Conservation (phyloP, 2,329 filamentous ascomycete genomes). For the Alternaria sp. region DNA sequence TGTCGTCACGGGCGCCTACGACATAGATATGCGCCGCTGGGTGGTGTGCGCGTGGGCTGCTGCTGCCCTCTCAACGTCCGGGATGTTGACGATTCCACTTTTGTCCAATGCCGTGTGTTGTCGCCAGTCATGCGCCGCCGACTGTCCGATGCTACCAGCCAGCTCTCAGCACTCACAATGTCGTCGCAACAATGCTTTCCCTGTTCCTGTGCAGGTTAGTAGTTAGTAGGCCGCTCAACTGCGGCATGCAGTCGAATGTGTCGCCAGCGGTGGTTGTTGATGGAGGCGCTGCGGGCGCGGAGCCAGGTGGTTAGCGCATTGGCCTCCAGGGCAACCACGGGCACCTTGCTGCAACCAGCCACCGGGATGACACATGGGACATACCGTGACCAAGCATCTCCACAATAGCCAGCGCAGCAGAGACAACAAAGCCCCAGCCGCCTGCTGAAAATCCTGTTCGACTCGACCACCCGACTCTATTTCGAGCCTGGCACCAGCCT, state of each 20-base stretch:
- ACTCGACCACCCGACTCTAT: background rate
- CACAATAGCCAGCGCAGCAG: constrained; percentile 16
- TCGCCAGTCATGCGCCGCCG: constrained; percentile 38
- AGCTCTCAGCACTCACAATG: constrained; percentile 15
- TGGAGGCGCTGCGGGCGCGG: constrained; percentile 20
- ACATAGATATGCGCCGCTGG: constrained; percentile 12
- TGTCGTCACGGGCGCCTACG: constrained; percentile 13
- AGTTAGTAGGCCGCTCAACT: constrained; percentile 37
- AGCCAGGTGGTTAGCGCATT: constrained; percentile 24
- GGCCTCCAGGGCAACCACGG: constrained; percentile 22
- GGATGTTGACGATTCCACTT: constrained; percentile 30
- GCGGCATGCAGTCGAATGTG: constrained; percentile 36
- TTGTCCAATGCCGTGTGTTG: constrained; percentile 32
- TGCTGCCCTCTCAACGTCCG: constrained; percentile 22
- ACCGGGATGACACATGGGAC: constrained; percentile 15
- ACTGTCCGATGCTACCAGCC: constrained; percentile 26
- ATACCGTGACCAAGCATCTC: constrained; percentile 8
- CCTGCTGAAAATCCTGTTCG: constrained; percentile 1
- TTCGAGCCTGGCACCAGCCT: background rate
- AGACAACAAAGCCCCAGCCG: constrained; percentile 6
- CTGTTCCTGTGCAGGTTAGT: constrained; percentile 48
- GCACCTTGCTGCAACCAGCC: constrained; percentile 14
- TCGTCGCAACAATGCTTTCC: constrained; percentile 19
- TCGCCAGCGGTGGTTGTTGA: constrained; percentile 38
- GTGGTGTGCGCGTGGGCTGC: constrained; percentile 24